Base-by-base conservation (phyloP, 1,284 basidiomycete genomes). In the Moesziomyces sp. region DNA sequence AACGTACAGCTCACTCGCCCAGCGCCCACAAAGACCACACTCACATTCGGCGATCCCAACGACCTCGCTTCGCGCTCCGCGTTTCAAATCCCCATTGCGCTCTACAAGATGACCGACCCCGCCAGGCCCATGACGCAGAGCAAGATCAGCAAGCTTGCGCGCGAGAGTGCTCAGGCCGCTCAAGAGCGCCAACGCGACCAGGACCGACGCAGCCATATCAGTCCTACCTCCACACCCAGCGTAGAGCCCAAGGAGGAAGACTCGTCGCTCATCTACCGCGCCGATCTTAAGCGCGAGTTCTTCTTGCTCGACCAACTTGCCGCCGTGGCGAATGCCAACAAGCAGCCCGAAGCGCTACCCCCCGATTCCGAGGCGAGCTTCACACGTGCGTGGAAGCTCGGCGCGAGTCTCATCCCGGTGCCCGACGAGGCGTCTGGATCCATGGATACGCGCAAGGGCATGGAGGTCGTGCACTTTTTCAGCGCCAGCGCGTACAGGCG, bases 391-490 rank as follows among this genome's bases (percentile, higher is more conserved):
- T 97, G 92, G 88, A 92, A 93, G 83, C 97, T 97, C 76, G 96
- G 96, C 6, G 90, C 92, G 4, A 92, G 91, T 3, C 93, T 94
- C 84, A 91, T 91, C 1, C 93, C 93, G 2, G 67, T 76, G 3
- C 64, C 93, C 43, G 87, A 87, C 46, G 92, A 89, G 7, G 88
- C 91, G 52, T 95, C 94, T 75, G 88, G 88, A 44, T 88, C 87
- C 57, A 85, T 94, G 30, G 86, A 87, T 5, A 92, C 93, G 1
- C 88, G 86, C 78, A 91, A 91, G 78, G 93, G 94, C 0, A 91
- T 97, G 42, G 93, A 97, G 62, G 89, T 98, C 46, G 89, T 92
- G 69, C 91, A 91, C 0, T 96, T 97, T 86, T 91, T 95, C 84
- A 88, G 87, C 1, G 83, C 83, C 23, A 87, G 52, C 30, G 60